Conservation (phyloP, 331 rosid species). For the Pyrus hybrid region DNA sequence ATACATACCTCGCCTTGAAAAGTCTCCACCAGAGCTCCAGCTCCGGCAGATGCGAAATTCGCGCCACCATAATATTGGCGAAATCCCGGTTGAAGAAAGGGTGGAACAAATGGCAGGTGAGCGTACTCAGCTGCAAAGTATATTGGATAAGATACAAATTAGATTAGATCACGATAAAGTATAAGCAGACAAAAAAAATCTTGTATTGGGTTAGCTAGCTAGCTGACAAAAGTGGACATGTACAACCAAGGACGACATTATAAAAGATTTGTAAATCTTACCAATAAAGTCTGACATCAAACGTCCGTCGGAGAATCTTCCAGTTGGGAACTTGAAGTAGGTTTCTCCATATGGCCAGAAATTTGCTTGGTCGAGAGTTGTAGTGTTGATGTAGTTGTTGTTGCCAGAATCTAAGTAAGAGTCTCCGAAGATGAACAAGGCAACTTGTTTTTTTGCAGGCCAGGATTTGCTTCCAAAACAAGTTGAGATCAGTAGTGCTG, state of each 20-base stretch:
- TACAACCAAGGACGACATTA: conserved; percentile 7
- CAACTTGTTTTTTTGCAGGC: conserved; percentile 1
- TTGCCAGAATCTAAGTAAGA: conserved; percentile 86
- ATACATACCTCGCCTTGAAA: conserved; percentile 63
- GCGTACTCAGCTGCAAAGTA: conserved; percentile 60
- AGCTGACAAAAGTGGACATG: conserved; percentile 15
- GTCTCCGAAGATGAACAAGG: conserved; percentile 80
- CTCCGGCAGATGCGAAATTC: conserved; percentile 85
- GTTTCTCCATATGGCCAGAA: conserved; percentile 87
- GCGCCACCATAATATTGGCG: conserved; percentile 43
- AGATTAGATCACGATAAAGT: background rate
- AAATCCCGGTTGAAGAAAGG: conserved; percentile 67
- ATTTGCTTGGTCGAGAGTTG: conserved; percentile 77
- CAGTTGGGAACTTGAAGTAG: conserved; percentile 66
- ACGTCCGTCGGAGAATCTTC: conserved; percentile 90
- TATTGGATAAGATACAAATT: background rate
- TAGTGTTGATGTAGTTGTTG: conserved; percentile 89
- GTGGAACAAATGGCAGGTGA: conserved; percentile 56
- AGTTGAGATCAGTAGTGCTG: background rate
- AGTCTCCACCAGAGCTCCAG: conserved; percentile 79
- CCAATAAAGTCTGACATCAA: conserved; percentile 78
- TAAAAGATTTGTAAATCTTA: conserved; percentile 26
- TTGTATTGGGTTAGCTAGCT: conserved; percentile 14
- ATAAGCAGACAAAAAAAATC: conserved; percentile 2
- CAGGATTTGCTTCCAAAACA: conserved; percentile 4